phyloP scores from a whole-genome alignment of 2,329 filamentous ascomycete genomes.

The Apiospora sp. region DNA sequence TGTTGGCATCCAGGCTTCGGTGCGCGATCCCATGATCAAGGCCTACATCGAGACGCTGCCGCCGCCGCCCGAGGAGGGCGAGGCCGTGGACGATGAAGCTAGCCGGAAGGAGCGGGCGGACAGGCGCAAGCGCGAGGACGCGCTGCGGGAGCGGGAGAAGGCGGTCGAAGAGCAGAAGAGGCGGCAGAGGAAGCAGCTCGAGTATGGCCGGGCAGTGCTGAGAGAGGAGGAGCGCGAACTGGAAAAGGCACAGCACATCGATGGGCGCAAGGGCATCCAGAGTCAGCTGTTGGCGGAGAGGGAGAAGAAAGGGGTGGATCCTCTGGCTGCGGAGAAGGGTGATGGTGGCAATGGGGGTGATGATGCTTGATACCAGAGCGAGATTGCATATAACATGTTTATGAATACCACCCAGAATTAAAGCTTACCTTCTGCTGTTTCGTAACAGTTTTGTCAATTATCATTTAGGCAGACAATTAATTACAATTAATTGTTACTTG shows the following conservation, averaged over 20 bases:
- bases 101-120: constrained; percentile 58
- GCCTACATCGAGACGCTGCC: constrained; percentile 71
- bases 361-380: not conserved
- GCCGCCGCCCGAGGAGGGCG: constrained; percentile 56
- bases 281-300: constrained; percentile 60
- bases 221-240: constrained; percentile 74
- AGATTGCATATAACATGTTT: not conserved
- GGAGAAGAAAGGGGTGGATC: constrained; percentile 30
- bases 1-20: constrained; percentile 68
- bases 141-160: constrained; percentile 70
- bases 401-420: not conserved
- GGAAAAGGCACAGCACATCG: constrained; percentile 71
- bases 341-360: not conserved
- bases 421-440: not conserved
- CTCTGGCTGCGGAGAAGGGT: constrained; percentile 26
- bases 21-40: constrained; percentile 71
- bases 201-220: constrained; percentile 66
- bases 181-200: constrained; percentile 65
- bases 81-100: constrained; percentile 60
- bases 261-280: constrained; percentile 69
- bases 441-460: not conserved
- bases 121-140: constrained; percentile 68
- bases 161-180: constrained; percentile 70
- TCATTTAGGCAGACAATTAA: not conserved
- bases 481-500: not conserved